These are phyloP conservation scores for Peronospora farinosa DNA, from an alignment of 352 stramenopile species.

Conservation along the genomic window DNA sequence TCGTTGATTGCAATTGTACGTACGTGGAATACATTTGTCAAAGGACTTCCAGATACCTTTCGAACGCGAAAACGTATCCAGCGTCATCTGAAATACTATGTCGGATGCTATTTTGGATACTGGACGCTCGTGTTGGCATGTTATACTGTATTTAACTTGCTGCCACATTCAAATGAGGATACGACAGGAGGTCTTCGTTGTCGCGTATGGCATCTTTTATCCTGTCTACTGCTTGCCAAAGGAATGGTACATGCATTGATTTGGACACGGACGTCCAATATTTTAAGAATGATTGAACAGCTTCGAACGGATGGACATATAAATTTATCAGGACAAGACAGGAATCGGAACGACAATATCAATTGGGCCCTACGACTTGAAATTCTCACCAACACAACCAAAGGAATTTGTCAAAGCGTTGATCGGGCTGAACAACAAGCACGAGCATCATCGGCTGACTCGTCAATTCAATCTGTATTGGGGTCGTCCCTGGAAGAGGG, in stretches of 20 bases:
- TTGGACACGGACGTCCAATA: constrained; percentile 80
- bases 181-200: constrained; percentile 38
- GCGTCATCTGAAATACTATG: constrained; percentile 82
- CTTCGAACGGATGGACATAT: constrained; percentile 53
- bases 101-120: constrained; percentile 83
- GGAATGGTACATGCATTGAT: constrained; percentile 78
- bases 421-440: constrained; percentile 60
- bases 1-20: constrained; percentile 68
- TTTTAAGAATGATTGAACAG: constrained; percentile 67
- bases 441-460: constrained; percentile 28
- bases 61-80: constrained; percentile 67
- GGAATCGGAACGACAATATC: constrained; percentile 47
- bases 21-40: constrained; percentile 76
- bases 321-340: constrained; percentile 53
- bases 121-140: constrained; percentile 71
- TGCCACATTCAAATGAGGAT: constrained; percentile 28
- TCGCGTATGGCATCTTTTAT: constrained; percentile 67
- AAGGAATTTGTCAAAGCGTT: constrained; percentile 75
- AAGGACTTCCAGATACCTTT: constrained; percentile 71
- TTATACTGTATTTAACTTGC: constrained; percentile 62
- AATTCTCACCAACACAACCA: constrained; percentile 82
- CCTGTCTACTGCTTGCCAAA: constrained; percentile 63
- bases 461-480: constrained; percentile 22
- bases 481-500: constrained; percentile 21
- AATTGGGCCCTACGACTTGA: constrained; percentile 84